phyloP scores from a whole-genome alignment of 495 filamentous ascomycete genomes.

The Aspergillus egyptiacus region DNA sequence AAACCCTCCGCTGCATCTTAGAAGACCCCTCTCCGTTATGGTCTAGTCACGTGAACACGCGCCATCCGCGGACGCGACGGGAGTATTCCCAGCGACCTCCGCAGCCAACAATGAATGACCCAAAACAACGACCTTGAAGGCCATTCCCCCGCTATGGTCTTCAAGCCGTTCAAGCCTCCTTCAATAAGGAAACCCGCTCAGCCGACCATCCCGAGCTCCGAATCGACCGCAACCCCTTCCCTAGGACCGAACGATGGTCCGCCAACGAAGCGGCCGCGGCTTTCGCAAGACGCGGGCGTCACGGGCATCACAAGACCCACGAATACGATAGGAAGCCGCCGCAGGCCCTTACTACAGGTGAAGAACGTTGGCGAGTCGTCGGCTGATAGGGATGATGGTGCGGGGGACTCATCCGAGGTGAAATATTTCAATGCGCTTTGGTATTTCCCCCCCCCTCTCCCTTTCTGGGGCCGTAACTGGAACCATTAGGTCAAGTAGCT shows the following conservation, averaged over 20 bases:
- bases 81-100: not conserved
- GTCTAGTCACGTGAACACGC: conserved; percentile 4
- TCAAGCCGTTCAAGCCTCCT: conserved; percentile 44
- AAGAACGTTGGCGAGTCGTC: conserved; percentile 21
- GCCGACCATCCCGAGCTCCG: not conserved
- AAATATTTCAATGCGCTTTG: conserved; percentile 60
- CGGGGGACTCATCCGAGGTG: conserved; percentile 30
- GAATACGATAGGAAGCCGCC: not conserved
- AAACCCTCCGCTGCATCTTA: too few species aligned
- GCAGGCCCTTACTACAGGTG: conserved; percentile 31
- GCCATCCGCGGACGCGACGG: not conserved
- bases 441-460: not conserved
- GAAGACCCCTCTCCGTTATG: not conserved
- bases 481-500: too few species aligned
- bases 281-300: conserved; percentile 3
- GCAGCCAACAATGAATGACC: not conserved
- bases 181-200: conserved; percentile 31
- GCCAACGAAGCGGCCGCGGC: conserved; percentile 30
- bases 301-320: not conserved
- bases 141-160: conserved; percentile 33
- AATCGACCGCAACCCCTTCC: not conserved
- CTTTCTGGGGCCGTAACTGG: too few species aligned
- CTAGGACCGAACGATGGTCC: conserved; percentile 5
- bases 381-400: conserved; percentile 6
- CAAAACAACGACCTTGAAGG: not conserved